Conservation (phyloP, 352 stramenopile genomes). For the Phytophthora citrophthora region DNA sequence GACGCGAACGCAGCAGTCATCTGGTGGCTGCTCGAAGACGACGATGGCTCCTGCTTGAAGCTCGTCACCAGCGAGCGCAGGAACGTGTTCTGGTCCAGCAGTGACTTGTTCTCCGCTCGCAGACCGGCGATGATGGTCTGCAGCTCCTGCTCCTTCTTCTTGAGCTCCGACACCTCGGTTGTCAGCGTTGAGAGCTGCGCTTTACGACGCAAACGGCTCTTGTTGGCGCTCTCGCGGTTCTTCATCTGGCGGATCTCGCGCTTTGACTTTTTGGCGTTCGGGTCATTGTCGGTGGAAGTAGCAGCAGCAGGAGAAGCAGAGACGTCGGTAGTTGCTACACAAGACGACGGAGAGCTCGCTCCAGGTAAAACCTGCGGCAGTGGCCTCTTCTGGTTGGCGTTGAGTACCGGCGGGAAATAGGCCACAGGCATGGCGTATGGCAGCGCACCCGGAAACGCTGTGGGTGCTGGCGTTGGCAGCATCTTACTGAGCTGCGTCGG, state of each 20-base stretch:
- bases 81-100: conserved; percentile 81
- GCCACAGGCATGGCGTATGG: conserved; percentile 72
- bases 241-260: conserved; percentile 88
- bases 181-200: conserved; percentile 68
- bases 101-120: conserved; percentile 80
- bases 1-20: conserved; percentile 26
- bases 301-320: conserved; percentile 2
- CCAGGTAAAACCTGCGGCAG: conserved; percentile 53
- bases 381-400: conserved; percentile 60
- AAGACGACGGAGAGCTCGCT: conserved; percentile 5
- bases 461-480: conserved; percentile 1
- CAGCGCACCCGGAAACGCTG: conserved; percentile 34
- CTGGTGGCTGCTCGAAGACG: conserved; percentile 16
- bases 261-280: conserved; percentile 73
- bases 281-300: conserved; percentile 18
- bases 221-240: conserved; percentile 88
- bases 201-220: conserved; percentile 76
- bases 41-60: conserved; percentile 40
- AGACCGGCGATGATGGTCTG: conserved; percentile 73
- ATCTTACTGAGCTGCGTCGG: conserved; percentile 13
- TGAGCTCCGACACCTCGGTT: conserved; percentile 65
- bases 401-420: conserved; percentile 49
- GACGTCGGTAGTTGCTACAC: neutral
- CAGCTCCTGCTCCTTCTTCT: conserved; percentile 72
- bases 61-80: conserved; percentile 74